These are phyloP conservation scores for Nitzschia putrida DNA, from an alignment of 108 stramenopile genomes.

Conservation along the genomic window DNA sequence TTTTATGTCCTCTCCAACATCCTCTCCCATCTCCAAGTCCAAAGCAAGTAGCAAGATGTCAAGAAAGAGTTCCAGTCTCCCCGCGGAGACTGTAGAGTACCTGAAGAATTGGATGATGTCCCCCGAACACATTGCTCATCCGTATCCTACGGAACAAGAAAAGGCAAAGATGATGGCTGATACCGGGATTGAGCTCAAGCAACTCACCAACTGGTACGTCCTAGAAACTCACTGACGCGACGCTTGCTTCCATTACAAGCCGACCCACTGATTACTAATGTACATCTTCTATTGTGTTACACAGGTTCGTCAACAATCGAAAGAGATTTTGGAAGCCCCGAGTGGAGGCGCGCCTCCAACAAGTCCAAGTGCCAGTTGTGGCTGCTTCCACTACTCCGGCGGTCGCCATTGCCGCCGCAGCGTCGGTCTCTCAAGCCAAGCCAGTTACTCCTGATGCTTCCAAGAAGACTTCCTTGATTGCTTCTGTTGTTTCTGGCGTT, in stretches of 20 bases:
- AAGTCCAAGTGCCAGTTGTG: constrained; percentile 39
- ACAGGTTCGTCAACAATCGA: constrained; percentile 81
- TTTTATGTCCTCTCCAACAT: not conserved
- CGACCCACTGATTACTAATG: not conserved
- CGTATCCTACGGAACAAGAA: constrained; percentile 92
- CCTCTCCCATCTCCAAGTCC: not conserved
- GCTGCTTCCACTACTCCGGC: constrained; percentile 17
- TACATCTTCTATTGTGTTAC: not conserved
- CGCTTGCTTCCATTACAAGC: not conserved
- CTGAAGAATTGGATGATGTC: constrained; percentile 91
- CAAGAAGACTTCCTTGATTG: not conserved
- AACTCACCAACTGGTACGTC: constrained; percentile 84
- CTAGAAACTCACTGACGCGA: not conserved
- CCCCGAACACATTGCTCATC: constrained; percentile 89
- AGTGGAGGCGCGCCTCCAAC: constrained; percentile 72
- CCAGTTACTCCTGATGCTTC: constrained; percentile 21
- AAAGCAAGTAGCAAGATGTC: constrained; percentile 1
- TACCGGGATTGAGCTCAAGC: constrained; percentile 89
- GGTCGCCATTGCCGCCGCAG: constrained; percentile 9
- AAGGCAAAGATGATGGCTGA: constrained; percentile 86
- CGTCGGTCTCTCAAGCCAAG: constrained; percentile 2
- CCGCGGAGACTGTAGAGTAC: constrained; percentile 84
- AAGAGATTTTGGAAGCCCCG: constrained; percentile 90
- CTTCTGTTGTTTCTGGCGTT: not conserved
- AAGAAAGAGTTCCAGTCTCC: constrained; percentile 66